A percentile compares a stretch with the other conserved stretches of the same genome.
Conservation (phyloP, 176 grass and related monocot genomes). For the Oryza meridionalis region DNA sequence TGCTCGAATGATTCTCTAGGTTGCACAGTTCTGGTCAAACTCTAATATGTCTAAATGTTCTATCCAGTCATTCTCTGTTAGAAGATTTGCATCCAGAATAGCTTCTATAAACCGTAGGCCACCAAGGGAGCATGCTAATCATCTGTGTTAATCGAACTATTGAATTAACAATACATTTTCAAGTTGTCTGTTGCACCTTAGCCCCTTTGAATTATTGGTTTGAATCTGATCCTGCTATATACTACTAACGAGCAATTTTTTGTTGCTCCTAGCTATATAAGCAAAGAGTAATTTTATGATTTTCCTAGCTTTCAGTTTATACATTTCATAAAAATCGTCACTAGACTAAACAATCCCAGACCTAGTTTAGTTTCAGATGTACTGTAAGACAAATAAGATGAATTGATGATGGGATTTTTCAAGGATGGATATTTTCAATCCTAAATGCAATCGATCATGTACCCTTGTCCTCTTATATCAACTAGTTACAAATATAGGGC, state of each 20-base stretch:
- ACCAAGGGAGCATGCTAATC: not conserved
- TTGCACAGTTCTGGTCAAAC: not conserved
- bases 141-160: not conserved
- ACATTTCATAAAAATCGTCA: not conserved
- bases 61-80: not conserved
- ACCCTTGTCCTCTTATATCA: not conserved
- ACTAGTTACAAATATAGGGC: not conserved
- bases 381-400: not conserved
- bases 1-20: not conserved
- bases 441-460: not conserved
- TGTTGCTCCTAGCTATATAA: not conserved
- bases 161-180: not conserved
- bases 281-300: not conserved
- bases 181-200: not conserved
- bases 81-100: not conserved
- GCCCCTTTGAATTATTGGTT: not conserved
- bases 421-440: not conserved
- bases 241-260: not conserved
- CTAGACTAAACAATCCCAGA: not conserved
- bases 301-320: not conserved
- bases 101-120: not conserved
- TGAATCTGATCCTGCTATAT: not conserved
- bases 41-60: slow-evolving; percentile 11
- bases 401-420: not conserved
- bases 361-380: not conserved